A percentile compares a stretch with the other conserved stretches of the same genome.
These are phyloP conservation scores for Trypanosoma scelopori DNA, from an alignment of 208 protist genomes.

Conservation along the genomic window DNA sequence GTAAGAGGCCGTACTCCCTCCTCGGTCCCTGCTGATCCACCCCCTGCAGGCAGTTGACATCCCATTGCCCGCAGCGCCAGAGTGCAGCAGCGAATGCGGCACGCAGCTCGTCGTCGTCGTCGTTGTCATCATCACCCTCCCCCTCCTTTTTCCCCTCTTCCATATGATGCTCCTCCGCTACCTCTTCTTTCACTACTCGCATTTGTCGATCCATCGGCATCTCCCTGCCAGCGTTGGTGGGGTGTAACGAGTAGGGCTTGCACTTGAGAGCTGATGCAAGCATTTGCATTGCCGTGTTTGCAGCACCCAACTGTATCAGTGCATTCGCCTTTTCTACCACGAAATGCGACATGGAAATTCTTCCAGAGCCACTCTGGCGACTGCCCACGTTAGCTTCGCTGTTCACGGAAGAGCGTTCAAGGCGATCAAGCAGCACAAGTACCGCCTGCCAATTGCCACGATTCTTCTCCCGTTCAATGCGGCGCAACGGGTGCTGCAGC, in stretches of 20 bases:
- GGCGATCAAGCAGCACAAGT: slow-evolving; percentile 35
- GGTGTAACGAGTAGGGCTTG: background rate
- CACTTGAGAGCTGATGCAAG: slow-evolving; percentile 16
- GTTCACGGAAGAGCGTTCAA: slow-evolving; percentile 1
- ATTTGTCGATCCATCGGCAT: no score
- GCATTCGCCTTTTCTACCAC: slow-evolving; percentile 30
- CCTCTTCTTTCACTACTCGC: background rate
- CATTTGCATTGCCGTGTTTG: slow-evolving; percentile 19
- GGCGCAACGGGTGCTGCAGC: slow-evolving; percentile 24
- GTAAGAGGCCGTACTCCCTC: slow-evolving; percentile 24
- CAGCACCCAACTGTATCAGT: slow-evolving; percentile 26
- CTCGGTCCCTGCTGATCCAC: slow-evolving; percentile 2
- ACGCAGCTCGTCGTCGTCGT: slow-evolving; percentile 21
- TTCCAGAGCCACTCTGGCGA: background rate
- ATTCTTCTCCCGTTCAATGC: slow-evolving; percentile 27
- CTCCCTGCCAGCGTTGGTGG: background rate
- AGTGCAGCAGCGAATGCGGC: slow-evolving; percentile 43
- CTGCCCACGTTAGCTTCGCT: background rate
- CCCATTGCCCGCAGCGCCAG: slow-evolving; percentile 56
- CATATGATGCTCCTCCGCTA: no score
- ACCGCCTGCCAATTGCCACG: slow-evolving; percentile 36
- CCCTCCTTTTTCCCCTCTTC: no score
- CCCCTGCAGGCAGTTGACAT: slow-evolving; percentile 6
- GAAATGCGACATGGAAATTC: slow-evolving; percentile 14
- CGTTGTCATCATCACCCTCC: slow-evolving; percentile 2